Percentiles rank a stretch among this genome's conserved stretches.
These are phyloP conservation scores for Plantago elongata DNA, from an alignment of 257 asterid genomes.

Conservation along the genomic window DNA sequence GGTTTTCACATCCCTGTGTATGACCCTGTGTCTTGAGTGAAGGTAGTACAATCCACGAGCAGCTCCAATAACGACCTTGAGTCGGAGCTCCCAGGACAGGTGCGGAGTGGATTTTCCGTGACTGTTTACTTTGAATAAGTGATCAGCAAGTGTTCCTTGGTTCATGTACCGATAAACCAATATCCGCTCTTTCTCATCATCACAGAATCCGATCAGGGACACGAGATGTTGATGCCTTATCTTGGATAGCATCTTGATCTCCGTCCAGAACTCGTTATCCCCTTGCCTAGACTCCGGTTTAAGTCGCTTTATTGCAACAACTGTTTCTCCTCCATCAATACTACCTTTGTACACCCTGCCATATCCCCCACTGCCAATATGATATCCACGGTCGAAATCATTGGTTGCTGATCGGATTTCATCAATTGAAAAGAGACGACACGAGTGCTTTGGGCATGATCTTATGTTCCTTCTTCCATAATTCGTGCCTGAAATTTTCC, in stretches of 20 bases:
- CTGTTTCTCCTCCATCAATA: constrained; percentile 40
- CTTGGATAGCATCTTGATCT: constrained; percentile 57
- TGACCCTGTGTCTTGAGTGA: constrained; percentile 53
- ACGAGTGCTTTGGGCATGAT: constrained; percentile 24
- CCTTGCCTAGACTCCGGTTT: constrained; percentile 52
- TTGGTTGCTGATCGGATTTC: constrained; percentile 50
- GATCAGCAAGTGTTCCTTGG: constrained; percentile 51
- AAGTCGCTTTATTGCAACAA: constrained; percentile 53
- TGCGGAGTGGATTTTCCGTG: constrained; percentile 28
- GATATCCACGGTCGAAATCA: constrained; percentile 35
- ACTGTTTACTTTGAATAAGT: constrained; percentile 42
- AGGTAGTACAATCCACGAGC: constrained; percentile 66
- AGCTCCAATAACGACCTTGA: constrained; percentile 57
- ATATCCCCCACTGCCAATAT: constrained; percentile 67
- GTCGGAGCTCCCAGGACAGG: constrained; percentile 59
- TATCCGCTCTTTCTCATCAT: constrained; percentile 47
- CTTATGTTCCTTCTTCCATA: constrained; percentile 24
- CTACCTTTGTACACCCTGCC: constrained; percentile 64
- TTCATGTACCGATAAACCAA: constrained; percentile 57
- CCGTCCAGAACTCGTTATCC: constrained; percentile 51
- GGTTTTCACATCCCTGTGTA: constrained; percentile 77
- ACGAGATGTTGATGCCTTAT: constrained; percentile 53
- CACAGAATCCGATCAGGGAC: constrained; percentile 64
- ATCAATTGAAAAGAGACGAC: constrained; percentile 56
- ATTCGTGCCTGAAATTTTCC: constrained; percentile 30